Evolutionary conservation across 371 early-diverging fungal species (phyloP).

Genomic region (Gilbertella persicaria): DNA sequence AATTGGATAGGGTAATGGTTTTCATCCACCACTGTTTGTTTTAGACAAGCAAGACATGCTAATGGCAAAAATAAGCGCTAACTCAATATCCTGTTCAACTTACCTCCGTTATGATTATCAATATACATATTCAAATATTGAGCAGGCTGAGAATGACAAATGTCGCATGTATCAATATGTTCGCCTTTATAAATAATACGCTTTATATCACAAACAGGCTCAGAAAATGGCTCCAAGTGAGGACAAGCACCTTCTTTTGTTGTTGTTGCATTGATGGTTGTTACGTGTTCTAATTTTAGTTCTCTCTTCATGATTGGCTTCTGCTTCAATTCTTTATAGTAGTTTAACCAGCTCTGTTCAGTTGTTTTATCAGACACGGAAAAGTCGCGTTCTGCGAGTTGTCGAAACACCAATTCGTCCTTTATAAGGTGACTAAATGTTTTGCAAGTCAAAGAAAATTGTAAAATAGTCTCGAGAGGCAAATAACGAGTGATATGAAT

Average conservation of each 20-base stretch:
- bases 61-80: neutral
- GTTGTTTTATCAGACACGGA: slow-evolving; percentile 31
- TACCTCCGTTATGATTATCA: slow-evolving; percentile 27
- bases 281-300: slow-evolving; percentile 1
- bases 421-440: slow-evolving; percentile 19
- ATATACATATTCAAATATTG: slow-evolving; percentile 26
- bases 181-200: slow-evolving; percentile 24
- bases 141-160: slow-evolving; percentile 27
- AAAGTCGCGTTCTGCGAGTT: slow-evolving; percentile 36
- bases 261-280: neutral
- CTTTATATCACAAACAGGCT: slow-evolving; percentile 27
- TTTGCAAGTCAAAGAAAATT: slow-evolving; percentile 28
- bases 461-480: slow-evolving; percentile 22
- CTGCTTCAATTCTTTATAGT: slow-evolving; percentile 16
- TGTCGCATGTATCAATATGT: slow-evolving; percentile 24
- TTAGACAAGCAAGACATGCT: slow-evolving; percentile 32
- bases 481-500: slow-evolving; percentile 28
- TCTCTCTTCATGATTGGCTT: neutral
- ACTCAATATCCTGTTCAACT: neutral
- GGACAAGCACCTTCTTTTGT: slow-evolving; percentile 4
- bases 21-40: slow-evolving; percentile 1
- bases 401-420: slow-evolving; percentile 34
- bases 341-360: slow-evolving; percentile 25
- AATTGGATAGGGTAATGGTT: slow-evolving; percentile 33
- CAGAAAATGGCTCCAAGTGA: slow-evolving; percentile 9